Evolutionary conservation across 2,329 filamentous ascomycete species (phyloP).

Genomic region (Acephala macrosclerotiorum): DNA sequence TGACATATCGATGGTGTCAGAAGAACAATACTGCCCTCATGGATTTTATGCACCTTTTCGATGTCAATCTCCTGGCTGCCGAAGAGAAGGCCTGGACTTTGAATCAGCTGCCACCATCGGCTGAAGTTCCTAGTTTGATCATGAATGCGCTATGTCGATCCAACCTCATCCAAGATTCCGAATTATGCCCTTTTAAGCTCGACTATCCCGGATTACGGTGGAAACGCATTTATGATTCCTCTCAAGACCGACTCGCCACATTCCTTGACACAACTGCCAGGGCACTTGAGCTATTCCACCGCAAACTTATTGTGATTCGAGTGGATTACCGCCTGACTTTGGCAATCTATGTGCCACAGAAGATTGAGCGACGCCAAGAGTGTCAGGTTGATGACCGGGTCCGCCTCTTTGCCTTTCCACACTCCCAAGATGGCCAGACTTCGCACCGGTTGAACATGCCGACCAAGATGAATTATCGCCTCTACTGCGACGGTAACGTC

Average conservation of each 20-base stretch:
- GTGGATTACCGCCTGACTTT: constrained; percentile 19
- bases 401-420: constrained; percentile 22
- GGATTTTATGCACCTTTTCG: constrained; percentile 20
- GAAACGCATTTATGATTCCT: constrained; percentile 19
- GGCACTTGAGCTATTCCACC: constrained; percentile 17
- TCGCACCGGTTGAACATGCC: constrained; percentile 11
- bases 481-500: constrained; percentile 19
- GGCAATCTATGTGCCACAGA: constrained; percentile 21
- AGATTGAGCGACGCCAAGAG: constrained; percentile 16
- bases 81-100: constrained; percentile 19
- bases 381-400: constrained; percentile 18
- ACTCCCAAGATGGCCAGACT: constrained; percentile 8
- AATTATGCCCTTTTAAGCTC: constrained; percentile 16
- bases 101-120: constrained; percentile 16
- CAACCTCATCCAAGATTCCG: constrained; percentile 7
- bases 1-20: constrained; percentile 19
- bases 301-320: constrained; percentile 19
- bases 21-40: constrained; percentile 11
- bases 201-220: constrained; percentile 16
- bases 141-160: constrained; percentile 18
- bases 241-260: constrained; percentile 20
- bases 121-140: not conserved
- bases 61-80: constrained; percentile 19
- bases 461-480: constrained; percentile 20
- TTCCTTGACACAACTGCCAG: constrained; percentile 14